Evolutionary conservation across 768 basidiomycete species (phyloP), one percentile per base, ranked within the genome.

Genomic region (Tricholoma sp.): DNA sequence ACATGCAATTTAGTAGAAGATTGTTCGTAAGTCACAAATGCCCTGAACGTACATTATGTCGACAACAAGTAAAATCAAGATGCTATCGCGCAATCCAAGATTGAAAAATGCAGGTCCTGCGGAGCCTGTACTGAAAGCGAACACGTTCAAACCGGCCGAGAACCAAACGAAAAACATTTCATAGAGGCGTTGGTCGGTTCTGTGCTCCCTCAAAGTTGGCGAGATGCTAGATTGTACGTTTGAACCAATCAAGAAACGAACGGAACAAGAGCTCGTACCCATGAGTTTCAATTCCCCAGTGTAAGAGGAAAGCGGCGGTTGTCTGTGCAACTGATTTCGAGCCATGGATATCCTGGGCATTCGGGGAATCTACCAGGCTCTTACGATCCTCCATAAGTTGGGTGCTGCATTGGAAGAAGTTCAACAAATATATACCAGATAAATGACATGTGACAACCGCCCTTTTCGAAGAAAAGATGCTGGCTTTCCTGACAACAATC

Each of bases 91-190:
- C 55, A 85, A 69, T 1, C 79, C 78, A 4, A 88, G 75, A 7
- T 70, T 71, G 59, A 83, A 88, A 36, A 79, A 76, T 9, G 79
- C 65, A 3, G 86, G 85, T 0, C 84, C 85, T 13, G 85, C 75
- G 0, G 81, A 77, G 4, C 86, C 86, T 0, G 82, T 73, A 13
- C 82, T 80, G 59, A 86, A 85, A 70, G 76, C 77, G 13, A 85
- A 71, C 24, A 88, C 78, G 61, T 87, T 87, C 68, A 86, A 77
- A 64, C 86, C 86, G 53, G 80, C 77, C 6, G 86, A 82, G 62
- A 88, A 84, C 87, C 86, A 88, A 3, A 88, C 74, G 62, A 85
- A 84, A 73, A 88, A 88, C 61, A 86, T 68, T 57, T 88, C 84
- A 62, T 80, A 81, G 51, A 81, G 77, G 48, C 80, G 78, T 17